Percentiles rank a stretch among this genome's conserved stretches.
These are phyloP conservation scores for Rhinocladiella mackenziei DNA, from an alignment of 2,329 filamentous ascomycete genomes.

Conservation along the genomic window DNA sequence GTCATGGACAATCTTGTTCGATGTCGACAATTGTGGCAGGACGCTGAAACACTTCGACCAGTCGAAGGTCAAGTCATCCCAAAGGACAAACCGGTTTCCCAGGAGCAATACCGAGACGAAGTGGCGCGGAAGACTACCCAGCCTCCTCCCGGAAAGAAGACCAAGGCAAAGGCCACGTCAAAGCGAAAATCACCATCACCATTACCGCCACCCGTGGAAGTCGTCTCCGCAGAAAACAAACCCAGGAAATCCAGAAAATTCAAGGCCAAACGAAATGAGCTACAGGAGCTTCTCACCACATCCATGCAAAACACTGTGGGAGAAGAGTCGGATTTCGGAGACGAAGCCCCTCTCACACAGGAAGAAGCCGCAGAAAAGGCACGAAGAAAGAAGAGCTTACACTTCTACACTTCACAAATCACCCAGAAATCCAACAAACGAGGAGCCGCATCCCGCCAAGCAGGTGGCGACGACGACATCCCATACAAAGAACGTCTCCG, in stretches of 20 bases:
- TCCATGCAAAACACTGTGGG: constrained; percentile 41
- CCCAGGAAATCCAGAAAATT: constrained; percentile 52
- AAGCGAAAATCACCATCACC: constrained; percentile 41
- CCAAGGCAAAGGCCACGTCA: constrained; percentile 48
- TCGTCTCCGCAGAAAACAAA: constrained; percentile 32
- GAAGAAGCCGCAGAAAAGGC: constrained; percentile 82
- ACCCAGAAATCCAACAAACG: constrained; percentile 88
- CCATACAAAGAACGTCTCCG: constrained; percentile 83
- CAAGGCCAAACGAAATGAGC: constrained; percentile 52
- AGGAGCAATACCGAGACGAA: constrained; percentile 22
- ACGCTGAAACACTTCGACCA: constrained; percentile 62
- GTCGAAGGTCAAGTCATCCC: constrained; percentile 41
- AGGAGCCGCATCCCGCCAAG: constrained; percentile 59
- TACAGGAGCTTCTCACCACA: constrained; percentile 38
- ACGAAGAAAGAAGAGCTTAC: constrained; percentile 81
- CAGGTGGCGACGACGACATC: constrained; percentile 55
- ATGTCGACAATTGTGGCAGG: constrained; percentile 76
- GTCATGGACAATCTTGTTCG: constrained; percentile 82
- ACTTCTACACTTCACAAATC: constrained; percentile 98
- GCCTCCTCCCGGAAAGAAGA: constrained; percentile 34
- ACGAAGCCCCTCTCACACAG: constrained; percentile 74
- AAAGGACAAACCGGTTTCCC: constrained; percentile 18
- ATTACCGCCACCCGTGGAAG: constrained; percentile 1
- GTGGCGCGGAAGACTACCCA: constrained; percentile 41
- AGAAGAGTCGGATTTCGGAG: constrained; percentile 85